Conservation (phyloP, 2,329 filamentous ascomycete genomes). For the Monilinia fructigena region DNA sequence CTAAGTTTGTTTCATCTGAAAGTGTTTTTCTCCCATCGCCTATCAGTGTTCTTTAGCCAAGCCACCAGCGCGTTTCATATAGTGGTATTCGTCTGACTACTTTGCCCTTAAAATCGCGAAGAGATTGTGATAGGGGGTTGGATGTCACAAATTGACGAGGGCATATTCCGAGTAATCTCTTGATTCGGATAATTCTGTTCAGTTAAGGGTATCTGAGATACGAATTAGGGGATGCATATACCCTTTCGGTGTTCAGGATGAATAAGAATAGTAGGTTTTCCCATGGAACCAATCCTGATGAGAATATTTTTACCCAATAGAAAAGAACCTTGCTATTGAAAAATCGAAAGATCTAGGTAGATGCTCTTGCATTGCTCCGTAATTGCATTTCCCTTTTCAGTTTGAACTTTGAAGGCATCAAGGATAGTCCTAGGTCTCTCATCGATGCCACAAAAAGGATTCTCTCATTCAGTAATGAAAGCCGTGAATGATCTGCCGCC, state of each 20-base stretch:
- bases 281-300: not conserved
- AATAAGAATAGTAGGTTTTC: not conserved
- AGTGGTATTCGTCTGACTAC: not conserved
- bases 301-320: not conserved
- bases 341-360: conserved; percentile 5
- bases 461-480: conserved; percentile 8
- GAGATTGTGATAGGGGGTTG: conserved; percentile 2
- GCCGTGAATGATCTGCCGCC: conserved; percentile 19
- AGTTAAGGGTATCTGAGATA: not conserved
- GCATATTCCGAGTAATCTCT: not conserved
- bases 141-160: conserved; percentile 4
- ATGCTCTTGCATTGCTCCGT: not conserved
- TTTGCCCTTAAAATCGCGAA: not conserved
- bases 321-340: not conserved
- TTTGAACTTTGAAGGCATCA: not conserved
- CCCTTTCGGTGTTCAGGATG: conserved; percentile 5
- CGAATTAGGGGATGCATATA: not conserved
- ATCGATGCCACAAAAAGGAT: not conserved
- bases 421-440: not conserved
- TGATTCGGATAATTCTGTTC: not conserved
- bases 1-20: conserved; percentile 18
- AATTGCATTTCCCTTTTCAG: conserved; percentile 8
- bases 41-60: conserved; percentile 14
- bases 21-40: not conserved
- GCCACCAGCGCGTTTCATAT: conserved; percentile 15